Conservation (phyloP, 805 yeast species). For the Phaffomyces thermotolerans region DNA sequence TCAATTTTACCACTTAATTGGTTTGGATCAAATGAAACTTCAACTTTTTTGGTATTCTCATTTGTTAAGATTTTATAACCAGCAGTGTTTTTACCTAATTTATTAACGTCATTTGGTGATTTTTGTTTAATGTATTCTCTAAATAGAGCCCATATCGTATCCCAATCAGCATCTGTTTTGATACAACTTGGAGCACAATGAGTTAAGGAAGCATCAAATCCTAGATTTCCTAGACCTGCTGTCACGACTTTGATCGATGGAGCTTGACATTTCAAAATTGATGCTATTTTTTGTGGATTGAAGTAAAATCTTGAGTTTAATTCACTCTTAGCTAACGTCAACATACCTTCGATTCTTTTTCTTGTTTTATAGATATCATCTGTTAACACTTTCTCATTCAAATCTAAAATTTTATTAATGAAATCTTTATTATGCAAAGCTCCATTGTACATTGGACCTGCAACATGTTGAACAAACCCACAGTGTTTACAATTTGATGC, state of each 20-base stretch:
- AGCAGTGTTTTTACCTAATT: constrained; percentile 37
- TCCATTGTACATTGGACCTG: constrained; percentile 97
- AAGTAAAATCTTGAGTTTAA: constrained; percentile 73
- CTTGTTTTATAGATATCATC: constrained; percentile 64
- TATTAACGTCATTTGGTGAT: constrained; percentile 30
- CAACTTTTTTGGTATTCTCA: constrained; percentile 28
- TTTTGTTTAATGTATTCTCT: constrained; percentile 50
- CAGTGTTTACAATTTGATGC: constrained; percentile 64
- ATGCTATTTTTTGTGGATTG: constrained; percentile 68
- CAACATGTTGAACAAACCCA: constrained; percentile 60
- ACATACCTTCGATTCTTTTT: constrained; percentile 87
- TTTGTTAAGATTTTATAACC: constrained; percentile 52
- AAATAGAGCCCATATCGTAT: constrained; percentile 64
- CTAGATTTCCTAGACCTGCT: constrained; percentile 79
- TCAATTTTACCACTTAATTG: constrained; percentile 51
- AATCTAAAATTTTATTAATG: constrained; percentile 52
- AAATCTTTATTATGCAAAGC: constrained; percentile 65
- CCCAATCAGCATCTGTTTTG: constrained; percentile 89
- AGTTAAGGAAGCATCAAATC: constrained; percentile 75
- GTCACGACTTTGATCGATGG: constrained; percentile 68
- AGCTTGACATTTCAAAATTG: constrained; percentile 72
- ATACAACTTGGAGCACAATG: constrained; percentile 83
- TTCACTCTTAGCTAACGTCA: constrained; percentile 75
- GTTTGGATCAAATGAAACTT: constrained; percentile 54
- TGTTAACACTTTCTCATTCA: constrained; percentile 41